Percentiles rank a stretch among this genome's conserved stretches.
These are phyloP conservation scores for Lippia alba DNA, from an alignment of 305 asterid genomes.

Conservation along the genomic window DNA sequence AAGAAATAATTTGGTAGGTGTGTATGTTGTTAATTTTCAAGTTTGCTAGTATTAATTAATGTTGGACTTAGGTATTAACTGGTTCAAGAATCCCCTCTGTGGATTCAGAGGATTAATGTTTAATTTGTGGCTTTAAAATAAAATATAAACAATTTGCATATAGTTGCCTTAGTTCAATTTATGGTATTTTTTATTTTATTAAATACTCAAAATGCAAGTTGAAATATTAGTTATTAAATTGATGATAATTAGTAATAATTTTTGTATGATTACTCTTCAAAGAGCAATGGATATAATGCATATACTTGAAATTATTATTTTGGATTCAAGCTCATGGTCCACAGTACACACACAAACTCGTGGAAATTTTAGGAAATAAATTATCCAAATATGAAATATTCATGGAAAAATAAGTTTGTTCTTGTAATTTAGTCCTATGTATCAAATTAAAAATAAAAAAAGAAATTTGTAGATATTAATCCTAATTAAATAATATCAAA, in stretches of 20 bases:
- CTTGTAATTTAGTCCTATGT: conserved; percentile 1
- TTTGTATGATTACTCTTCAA: conserved; percentile 16
- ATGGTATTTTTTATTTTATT: background rate
- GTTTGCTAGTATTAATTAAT: conserved; percentile 31
- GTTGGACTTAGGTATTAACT: conserved; percentile 42
- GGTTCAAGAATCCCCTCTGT: conserved; percentile 27
- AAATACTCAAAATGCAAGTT: background rate
- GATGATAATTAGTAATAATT: too few relatives aligned
- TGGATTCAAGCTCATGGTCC: conserved; percentile 36
- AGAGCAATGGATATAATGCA: conserved; percentile 27
- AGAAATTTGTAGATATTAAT: too few relatives aligned
- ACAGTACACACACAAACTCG: conserved; percentile 26
- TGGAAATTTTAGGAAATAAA: conserved; percentile 33
- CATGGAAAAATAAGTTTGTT: background rate
- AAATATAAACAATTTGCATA: conserved; percentile 30
- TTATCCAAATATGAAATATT: background rate
- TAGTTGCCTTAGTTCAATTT: conserved; percentile 6
- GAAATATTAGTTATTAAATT: too few relatives aligned
- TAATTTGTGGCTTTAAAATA: conserved; percentile 28
- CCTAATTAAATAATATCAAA: too few relatives aligned
- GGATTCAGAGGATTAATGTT: conserved; percentile 26
- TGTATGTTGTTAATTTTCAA: conserved; percentile 8
- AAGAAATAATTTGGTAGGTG: conserved; percentile 27
- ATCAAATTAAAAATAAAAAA: too few relatives aligned
- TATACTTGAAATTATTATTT: conserved; percentile 23